Percentiles rank a stretch among this genome's conserved stretches.
Conservation (phyloP, 305 asterid species). For the Euphrasia arctica region DNA sequence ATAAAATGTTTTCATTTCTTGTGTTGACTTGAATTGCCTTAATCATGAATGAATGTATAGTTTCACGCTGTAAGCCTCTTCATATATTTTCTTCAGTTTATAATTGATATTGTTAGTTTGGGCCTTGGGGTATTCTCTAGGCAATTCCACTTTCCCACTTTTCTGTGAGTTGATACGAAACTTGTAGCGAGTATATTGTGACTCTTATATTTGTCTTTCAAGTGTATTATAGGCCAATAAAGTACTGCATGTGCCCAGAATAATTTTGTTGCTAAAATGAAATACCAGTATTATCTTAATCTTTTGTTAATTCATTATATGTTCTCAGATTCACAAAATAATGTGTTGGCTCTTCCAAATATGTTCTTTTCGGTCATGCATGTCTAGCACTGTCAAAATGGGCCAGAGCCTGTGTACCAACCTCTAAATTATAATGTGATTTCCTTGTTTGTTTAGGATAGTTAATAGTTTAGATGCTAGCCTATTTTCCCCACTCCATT, state of each 20-base stretch:
- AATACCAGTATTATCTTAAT: conserved; percentile 13
- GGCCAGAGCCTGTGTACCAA: no score
- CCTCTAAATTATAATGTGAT: no score
- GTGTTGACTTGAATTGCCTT: conserved; percentile 11
- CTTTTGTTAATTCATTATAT: background rate
- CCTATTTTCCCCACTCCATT: no score
- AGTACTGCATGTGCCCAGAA: background rate
- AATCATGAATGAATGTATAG: conserved; percentile 14
- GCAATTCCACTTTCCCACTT: background rate
- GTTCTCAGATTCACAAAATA: background rate
- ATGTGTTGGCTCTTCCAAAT: background rate
- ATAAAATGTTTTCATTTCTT: background rate
- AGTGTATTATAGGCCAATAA: conserved; percentile 16
- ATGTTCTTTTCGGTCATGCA: conserved; percentile 1
- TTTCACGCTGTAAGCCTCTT: conserved; percentile 11
- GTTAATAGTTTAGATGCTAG: no score
- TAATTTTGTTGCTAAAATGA: conserved; percentile 10
- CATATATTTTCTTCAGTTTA: background rate
- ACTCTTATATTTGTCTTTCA: conserved; percentile 20
- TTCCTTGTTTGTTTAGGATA: no score
- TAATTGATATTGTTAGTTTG: background rate
- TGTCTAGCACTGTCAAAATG: background rate
- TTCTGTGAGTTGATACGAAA: conserved; percentile 10
- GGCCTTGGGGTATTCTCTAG: background rate
- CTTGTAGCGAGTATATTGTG: conserved; percentile 15